Conservation (phyloP, 208 protist species). For the Angomonas deanei region DNA sequence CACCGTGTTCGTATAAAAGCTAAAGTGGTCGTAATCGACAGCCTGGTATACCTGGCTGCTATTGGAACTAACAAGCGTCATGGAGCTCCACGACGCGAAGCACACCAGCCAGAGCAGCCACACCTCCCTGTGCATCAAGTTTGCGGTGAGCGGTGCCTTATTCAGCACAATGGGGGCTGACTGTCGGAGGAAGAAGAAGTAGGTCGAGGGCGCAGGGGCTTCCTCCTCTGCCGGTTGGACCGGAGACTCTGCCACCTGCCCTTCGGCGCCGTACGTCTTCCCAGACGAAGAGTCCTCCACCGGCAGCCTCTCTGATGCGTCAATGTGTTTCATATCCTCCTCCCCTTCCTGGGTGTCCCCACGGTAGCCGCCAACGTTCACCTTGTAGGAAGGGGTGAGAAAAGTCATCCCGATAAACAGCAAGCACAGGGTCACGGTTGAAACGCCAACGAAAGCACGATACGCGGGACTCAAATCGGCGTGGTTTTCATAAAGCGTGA, state of each 20-base stretch:
- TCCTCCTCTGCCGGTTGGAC: neutral
- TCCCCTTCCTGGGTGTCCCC: neutral
- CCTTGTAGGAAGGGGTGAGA: conserved; percentile 54
- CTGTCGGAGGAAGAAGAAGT: neutral
- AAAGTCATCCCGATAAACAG: conserved; percentile 63
- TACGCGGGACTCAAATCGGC: conserved; percentile 13
- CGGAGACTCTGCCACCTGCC: neutral
- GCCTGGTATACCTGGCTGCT: conserved; percentile 76
- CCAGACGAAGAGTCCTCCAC: neutral
- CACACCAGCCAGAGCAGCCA: conserved; percentile 86
- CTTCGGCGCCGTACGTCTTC: neutral
- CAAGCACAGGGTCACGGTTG: conserved; percentile 37
- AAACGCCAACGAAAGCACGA: conserved; percentile 35
- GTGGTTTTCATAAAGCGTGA: conserved; percentile 55
- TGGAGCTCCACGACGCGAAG: conserved; percentile 65
- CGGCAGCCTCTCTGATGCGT: too few species aligned
- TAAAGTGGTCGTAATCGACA: conserved; percentile 45
- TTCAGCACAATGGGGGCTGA: conserved; percentile 23
- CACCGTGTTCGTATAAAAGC: conserved; percentile 60
- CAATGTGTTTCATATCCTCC: neutral
- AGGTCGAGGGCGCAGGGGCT: neutral
- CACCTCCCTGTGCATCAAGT: conserved; percentile 51
- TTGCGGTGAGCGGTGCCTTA: conserved; percentile 30
- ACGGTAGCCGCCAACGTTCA: conserved; percentile 31
- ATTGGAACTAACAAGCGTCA: conserved; percentile 73